Evolutionary conservation across 2,329 filamentous ascomycete species (phyloP).

Genomic region (Ophiostoma piceae): DNA sequence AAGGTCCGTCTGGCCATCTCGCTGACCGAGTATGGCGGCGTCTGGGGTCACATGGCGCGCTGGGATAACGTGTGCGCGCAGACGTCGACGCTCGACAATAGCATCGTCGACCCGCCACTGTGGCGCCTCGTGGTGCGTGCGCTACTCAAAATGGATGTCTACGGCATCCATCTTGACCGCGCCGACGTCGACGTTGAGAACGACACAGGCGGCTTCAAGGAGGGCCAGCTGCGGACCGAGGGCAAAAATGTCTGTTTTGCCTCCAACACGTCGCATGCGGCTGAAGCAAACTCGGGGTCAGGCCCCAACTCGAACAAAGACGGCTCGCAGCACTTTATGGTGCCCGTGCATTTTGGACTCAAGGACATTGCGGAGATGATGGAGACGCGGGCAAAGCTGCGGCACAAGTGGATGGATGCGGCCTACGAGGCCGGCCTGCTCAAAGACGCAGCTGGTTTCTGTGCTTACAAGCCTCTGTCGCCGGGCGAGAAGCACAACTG

Average conservation of each 20-base stretch:
- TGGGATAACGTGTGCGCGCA: slow-evolving; percentile 31
- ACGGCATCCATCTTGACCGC: slow-evolving; percentile 40
- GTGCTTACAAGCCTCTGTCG: slow-evolving; percentile 32
- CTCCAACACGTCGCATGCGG: background rate
- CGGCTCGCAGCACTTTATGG: slow-evolving; percentile 21
- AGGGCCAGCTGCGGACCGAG: background rate
- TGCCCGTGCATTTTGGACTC: slow-evolving; percentile 43
- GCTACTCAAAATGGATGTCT: slow-evolving; percentile 53
- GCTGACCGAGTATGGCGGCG: slow-evolving; percentile 45
- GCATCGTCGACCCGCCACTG: slow-evolving; percentile 46
- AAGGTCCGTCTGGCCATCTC: slow-evolving; percentile 42
- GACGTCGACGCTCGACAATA: slow-evolving; percentile 37
- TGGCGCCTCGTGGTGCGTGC: slow-evolving; percentile 53
- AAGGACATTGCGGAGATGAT: slow-evolving; percentile 51
- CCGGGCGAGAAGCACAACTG: slow-evolving; percentile 43
- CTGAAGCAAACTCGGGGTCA: background rate
- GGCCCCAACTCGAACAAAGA: background rate
- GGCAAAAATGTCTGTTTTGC: background rate
- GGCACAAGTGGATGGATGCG: slow-evolving; percentile 48
- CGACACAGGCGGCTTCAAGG: background rate
- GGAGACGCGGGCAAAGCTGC: slow-evolving; percentile 45
- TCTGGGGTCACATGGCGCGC: slow-evolving; percentile 40
- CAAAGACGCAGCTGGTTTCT: slow-evolving; percentile 20
- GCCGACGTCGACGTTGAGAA: background rate
- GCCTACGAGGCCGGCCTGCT: slow-evolving; percentile 39